phyloP scores from a whole-genome alignment of 805 yeast species.

The Naumovozyma dairenensis region DNA sequence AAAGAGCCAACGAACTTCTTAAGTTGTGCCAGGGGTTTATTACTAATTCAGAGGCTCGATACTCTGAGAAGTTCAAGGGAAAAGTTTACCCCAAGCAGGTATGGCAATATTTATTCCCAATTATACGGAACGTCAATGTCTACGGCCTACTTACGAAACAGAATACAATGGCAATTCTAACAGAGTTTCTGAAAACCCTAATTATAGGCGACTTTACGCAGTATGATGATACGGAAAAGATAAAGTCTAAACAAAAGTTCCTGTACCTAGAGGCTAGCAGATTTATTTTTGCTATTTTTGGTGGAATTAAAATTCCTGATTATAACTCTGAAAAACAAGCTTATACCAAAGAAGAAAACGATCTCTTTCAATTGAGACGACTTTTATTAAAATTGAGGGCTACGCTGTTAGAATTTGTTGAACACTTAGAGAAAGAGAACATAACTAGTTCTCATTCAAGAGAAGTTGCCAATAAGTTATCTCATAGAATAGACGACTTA shows the following conservation, averaged over 20 bases:
- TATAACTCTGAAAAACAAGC: conserved; percentile 3
- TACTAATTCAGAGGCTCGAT: conserved; percentile 10
- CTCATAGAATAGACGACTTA: no score
- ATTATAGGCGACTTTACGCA: conserved; percentile 7
- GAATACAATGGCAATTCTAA: no score
- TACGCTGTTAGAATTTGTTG: conserved; percentile 12
- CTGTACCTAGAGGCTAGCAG: conserved; percentile 20
- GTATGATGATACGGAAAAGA: conserved; percentile 1
- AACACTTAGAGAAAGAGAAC: conserved; percentile 8
- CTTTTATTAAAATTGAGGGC: conserved; percentile 18
- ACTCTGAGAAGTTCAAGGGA: conserved; percentile 5
- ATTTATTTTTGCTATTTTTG: conserved; percentile 12
- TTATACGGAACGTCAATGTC: conserved; percentile 12
- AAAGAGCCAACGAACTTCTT: conserved; percentile 7
- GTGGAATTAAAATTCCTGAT: conserved; percentile 6
- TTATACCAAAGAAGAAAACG: conserved; percentile 5
- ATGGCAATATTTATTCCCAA: conserved; percentile 21
- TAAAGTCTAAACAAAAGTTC: conserved; percentile 9
- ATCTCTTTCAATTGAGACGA: conserved; percentile 17
- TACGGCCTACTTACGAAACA: conserved; percentile 7
- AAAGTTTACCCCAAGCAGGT: conserved; percentile 14
- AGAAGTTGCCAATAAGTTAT: no score
- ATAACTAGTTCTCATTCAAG: no score
- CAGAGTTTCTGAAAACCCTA: conserved; percentile 15
- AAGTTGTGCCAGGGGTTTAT: conserved; percentile 11